Percentiles rank a stretch among this genome's conserved stretches.
phyloP scores from a whole-genome alignment of 345 rosid genomes.

The Dipteronia dyeriana region DNA sequence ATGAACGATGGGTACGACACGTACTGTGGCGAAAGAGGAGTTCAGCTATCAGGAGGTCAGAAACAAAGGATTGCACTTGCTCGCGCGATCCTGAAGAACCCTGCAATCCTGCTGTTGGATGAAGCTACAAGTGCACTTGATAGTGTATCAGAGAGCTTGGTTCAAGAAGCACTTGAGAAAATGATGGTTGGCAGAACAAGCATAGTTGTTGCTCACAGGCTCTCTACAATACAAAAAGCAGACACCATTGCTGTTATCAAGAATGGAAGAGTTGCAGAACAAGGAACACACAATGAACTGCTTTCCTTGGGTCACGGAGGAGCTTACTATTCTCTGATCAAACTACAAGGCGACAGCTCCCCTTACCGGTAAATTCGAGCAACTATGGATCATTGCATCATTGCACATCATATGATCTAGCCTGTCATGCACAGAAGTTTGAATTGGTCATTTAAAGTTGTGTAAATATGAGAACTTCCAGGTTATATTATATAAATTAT shows the following conservation, averaged over 20 bases:
- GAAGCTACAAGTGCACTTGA: constrained; percentile 83
- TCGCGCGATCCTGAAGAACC: constrained; percentile 67
- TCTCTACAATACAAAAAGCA: constrained; percentile 61
- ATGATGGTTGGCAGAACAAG: constrained; percentile 63
- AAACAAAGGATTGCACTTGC: constrained; percentile 76
- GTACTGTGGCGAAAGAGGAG: constrained; percentile 64
- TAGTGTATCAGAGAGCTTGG: constrained; percentile 55
- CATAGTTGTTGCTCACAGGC: constrained; percentile 54
- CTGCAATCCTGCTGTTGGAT: constrained; percentile 61
- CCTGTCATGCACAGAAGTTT: background rate
- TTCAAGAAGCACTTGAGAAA: constrained; percentile 68
- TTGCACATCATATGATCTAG: too few relatives aligned
- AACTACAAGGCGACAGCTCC: constrained; percentile 37
- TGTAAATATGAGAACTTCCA: constrained; percentile 2
- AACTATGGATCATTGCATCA: background rate
- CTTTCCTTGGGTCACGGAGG: constrained; percentile 41
- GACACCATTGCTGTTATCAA: constrained; percentile 53
- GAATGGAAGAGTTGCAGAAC: constrained; percentile 53
- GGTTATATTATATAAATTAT: background rate
- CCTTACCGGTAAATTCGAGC: constrained; percentile 25
- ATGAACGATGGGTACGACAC: constrained; percentile 71
- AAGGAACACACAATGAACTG: constrained; percentile 57
- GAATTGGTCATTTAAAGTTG: background rate
- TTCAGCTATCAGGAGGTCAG: constrained; percentile 75
- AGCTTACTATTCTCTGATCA: constrained; percentile 44